Base-by-base conservation (phyloP, 1,139 yeast species). In the Pneumocystis canis region DNA sequence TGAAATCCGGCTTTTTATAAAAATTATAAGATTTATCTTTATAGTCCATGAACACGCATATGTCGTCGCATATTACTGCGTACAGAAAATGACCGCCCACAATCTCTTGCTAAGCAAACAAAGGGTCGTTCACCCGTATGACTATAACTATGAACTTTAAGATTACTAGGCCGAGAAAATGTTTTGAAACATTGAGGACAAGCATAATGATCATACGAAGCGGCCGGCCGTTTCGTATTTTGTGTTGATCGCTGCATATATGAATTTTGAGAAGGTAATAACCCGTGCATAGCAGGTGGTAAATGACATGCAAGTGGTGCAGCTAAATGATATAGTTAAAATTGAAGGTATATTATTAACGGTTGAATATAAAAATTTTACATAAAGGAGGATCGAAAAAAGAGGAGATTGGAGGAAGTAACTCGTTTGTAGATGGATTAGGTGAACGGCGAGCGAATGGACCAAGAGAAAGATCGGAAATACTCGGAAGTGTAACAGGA, bases 81-180 rank as follows among this genome's bases (percentile, higher is more conserved):
- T 20, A 89, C 96, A 37, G 84, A 80, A 73, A 89, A 89, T n/a
- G 78, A 70, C 67, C 85, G 81, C 0, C 84, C 84, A 73, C 96
- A 89, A 32, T 80, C 80, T 0, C 75, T 76, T 80, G 84, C 82
- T 11, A 80, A 80, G 71, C 96, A 89, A 65, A 75, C 75, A 74
- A 80, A 87, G 32, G 92, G 88, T 72, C 86, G 87, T 70, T 86
- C 92, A 4, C 96, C 96, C 0, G 96, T 87, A 71, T 89, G 96
- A 2, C 89, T 84, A 71, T 86, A 84, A 74, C 82, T 79, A 74
- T 89, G 96, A 3, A 92, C 87, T 69, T 83, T 85, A 64, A 88
- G 76, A 1, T 92, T 85, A 11, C 89, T 83, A 1, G 96, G 95
- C 65, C 96, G 78, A 62, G 86, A 84, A 75, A 89, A 88, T 60